Evolutionary conservation across 257 asterid species (phyloP).

Genomic region (Anisodus acutangulus): DNA sequence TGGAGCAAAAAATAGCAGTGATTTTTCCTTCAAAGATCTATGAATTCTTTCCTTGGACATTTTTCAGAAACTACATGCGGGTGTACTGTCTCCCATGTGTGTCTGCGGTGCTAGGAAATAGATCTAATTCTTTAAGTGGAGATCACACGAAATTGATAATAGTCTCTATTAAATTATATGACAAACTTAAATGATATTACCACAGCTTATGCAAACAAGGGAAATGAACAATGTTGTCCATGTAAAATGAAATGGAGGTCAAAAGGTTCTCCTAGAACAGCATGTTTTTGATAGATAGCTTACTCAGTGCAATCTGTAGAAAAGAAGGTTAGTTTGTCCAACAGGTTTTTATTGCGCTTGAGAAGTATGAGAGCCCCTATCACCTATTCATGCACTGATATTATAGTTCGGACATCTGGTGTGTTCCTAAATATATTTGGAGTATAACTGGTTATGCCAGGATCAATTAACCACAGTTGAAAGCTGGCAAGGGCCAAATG

Average conservation of each 20-base stretch:
- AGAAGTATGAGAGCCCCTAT: not conserved
- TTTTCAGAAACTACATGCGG: not conserved
- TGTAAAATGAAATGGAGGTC: not conserved
- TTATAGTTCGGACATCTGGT: not conserved
- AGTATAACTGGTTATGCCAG: not conserved
- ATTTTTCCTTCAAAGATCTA: not conserved
- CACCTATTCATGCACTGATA: not conserved
- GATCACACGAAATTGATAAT: not conserved
- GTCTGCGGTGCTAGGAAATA: not conserved
- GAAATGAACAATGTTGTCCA: not conserved
- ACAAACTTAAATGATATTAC: not conserved
- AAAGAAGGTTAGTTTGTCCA: not conserved
- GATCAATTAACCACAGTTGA: not conserved
- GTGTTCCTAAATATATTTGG: not conserved
- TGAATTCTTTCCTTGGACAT: not conserved
- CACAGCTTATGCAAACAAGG: not conserved
- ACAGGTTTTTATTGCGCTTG: not conserved
- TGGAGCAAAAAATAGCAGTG: not conserved
- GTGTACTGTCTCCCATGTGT: not conserved
- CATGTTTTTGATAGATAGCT: not conserved
- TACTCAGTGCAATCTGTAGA: constrained; percentile 5
- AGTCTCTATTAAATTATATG: not conserved
- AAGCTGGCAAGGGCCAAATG: not conserved
- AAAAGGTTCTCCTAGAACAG: not conserved
- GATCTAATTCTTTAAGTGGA: not conserved